Percentiles rank a stretch among this genome's conserved stretches.
Conservation (phyloP, 805 yeast species). For the Wickerhamiella qilinensis region DNA sequence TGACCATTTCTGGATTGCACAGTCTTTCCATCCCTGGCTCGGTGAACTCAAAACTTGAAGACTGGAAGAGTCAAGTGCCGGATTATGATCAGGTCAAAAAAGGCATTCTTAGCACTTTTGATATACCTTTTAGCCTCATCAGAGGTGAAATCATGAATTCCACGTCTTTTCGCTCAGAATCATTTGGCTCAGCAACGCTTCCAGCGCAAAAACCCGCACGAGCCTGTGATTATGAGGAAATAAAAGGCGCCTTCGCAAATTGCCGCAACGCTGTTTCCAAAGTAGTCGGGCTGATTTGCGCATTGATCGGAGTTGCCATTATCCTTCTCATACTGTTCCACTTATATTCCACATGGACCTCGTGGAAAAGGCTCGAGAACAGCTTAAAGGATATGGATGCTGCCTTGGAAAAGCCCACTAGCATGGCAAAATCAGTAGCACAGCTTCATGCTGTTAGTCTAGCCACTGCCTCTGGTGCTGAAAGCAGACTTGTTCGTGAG, state of each 20-base stretch:
- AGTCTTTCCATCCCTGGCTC: conserved; percentile 49
- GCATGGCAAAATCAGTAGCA: too few relatives aligned
- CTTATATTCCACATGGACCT: conserved; percentile 2
- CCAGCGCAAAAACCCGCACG: background rate
- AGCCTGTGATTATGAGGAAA: conserved; percentile 4
- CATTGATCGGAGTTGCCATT: conserved; percentile 5
- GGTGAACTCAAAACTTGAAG: conserved; percentile 40
- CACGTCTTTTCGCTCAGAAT: background rate
- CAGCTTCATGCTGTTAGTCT: too few relatives aligned
- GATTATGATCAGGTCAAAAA: conserved; percentile 49
- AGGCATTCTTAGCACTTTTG: conserved; percentile 36
- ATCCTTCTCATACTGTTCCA: conserved; percentile 3
- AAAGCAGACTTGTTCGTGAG: too few relatives aligned
- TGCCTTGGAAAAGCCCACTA: background rate
- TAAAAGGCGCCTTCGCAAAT: conserved; percentile 1
- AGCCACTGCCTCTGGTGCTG: too few relatives aligned
- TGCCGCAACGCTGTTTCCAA: background rate
- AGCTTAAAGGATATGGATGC: conserved; percentile 4
- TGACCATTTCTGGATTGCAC: conserved; percentile 39
- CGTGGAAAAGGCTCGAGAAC: conserved; percentile 6
- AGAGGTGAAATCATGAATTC: conserved; percentile 23
- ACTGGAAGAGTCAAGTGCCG: conserved; percentile 39
- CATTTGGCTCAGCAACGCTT: background rate
- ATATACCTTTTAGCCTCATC: conserved; percentile 41
- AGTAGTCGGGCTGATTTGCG: conserved; percentile 3